These are phyloP conservation scores for Narthecium ossifragum DNA, from an alignment of 106 monocot genomes.

Conservation along the genomic window DNA sequence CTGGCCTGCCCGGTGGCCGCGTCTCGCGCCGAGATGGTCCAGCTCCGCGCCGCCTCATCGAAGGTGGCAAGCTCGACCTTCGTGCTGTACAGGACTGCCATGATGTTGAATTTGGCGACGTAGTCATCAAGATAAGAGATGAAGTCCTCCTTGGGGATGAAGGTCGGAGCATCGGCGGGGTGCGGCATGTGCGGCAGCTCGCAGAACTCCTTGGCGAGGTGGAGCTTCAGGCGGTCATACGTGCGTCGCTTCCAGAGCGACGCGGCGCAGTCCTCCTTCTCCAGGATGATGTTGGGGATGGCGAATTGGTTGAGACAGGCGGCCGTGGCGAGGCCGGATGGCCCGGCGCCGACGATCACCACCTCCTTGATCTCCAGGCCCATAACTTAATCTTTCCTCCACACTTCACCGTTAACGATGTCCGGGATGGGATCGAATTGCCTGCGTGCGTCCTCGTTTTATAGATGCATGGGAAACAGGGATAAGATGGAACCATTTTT, in stretches of 20 bases:
- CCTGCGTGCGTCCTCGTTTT: no score
- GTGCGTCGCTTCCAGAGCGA: conserved; percentile 17
- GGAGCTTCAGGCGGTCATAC: conserved; percentile 23
- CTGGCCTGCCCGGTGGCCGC: neutral
- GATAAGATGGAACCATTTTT: no score
- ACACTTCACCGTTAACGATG: no score
- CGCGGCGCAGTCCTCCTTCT: conserved; percentile 10
- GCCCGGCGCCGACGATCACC: conserved; percentile 22
- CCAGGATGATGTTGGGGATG: conserved; percentile 10
- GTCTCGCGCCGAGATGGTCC: neutral
- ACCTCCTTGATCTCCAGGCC: neutral
- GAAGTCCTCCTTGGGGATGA: conserved; percentile 9
- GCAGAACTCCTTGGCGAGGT: conserved; percentile 21
- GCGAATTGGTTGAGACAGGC: conserved; percentile 13
- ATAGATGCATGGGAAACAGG: no score
- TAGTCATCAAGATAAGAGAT: conserved; percentile 16
- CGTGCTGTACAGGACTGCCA: neutral
- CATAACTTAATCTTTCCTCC: no score
- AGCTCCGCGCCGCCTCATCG: neutral
- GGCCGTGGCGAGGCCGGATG: conserved; percentile 11
- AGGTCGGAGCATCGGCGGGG: conserved; percentile 1
- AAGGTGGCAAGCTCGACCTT: conserved; percentile 2
- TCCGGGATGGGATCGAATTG: no score
- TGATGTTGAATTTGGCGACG: conserved; percentile 2
- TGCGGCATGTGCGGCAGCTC: conserved; percentile 14